phyloP scores from a whole-genome alignment of 2,329 filamentous ascomycete species.

The Penicillium sp. region DNA sequence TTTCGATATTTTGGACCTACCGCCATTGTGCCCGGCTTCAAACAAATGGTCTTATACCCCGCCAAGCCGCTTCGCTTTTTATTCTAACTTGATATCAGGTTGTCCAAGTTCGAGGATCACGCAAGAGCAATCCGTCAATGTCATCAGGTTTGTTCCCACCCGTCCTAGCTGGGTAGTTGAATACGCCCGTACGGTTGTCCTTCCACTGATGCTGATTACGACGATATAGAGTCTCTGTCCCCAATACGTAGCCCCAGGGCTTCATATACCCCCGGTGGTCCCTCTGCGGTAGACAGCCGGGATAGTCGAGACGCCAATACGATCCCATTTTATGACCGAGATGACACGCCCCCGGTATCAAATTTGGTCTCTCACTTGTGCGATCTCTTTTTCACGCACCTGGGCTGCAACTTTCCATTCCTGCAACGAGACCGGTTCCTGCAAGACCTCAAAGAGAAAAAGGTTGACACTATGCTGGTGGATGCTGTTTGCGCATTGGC shows the following conservation, averaged over 20 bases:
- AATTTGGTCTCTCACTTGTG: slow-evolving; percentile 74
- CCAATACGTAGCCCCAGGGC: slow-evolving; percentile 37
- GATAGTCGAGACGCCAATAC: slow-evolving; percentile 39
- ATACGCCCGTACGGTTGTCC: neutral
- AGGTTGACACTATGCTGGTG: slow-evolving; percentile 79
- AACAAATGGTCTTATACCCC: slow-evolving; percentile 71
- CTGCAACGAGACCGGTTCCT: slow-evolving; percentile 71
- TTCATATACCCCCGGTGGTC: slow-evolving; percentile 19
- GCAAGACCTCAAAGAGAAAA: slow-evolving; percentile 75
- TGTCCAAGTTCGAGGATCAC: slow-evolving; percentile 58
- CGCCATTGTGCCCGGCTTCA: slow-evolving; percentile 87
- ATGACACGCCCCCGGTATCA: slow-evolving; percentile 68
- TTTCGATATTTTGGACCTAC: slow-evolving; percentile 90
- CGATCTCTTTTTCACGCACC: slow-evolving; percentile 76
- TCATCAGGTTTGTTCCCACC: slow-evolving; percentile 35
- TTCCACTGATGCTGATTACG: neutral
- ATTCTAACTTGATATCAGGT: slow-evolving; percentile 54
- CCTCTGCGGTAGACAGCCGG: slow-evolving; percentile 24
- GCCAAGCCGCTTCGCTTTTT: neutral
- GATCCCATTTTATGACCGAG: slow-evolving; percentile 74
- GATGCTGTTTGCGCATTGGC: slow-evolving; percentile 82
- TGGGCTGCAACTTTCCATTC: slow-evolving; percentile 86
- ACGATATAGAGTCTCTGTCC: slow-evolving; percentile 36
- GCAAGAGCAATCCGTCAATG: slow-evolving; percentile 41
- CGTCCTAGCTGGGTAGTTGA: neutral